Conservation (phyloP, 1,139 yeast genomes). For the Diutina rugosa region DNA sequence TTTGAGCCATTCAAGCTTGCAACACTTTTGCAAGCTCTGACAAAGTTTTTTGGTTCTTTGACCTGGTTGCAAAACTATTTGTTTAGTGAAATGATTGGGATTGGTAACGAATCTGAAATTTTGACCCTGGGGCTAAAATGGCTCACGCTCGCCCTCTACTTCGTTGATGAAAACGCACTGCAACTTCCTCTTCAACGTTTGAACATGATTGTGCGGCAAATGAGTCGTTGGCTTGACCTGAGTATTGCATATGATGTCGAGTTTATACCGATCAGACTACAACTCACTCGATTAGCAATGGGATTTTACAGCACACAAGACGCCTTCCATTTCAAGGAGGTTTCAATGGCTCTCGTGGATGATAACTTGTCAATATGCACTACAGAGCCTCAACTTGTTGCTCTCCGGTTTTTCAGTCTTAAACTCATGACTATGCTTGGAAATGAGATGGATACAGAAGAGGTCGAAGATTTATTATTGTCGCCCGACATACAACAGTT, state of each 20-base stretch:
- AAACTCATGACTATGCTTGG: constrained; percentile 23
- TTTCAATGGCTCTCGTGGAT: constrained; percentile 26
- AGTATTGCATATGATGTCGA: constrained; percentile 42
- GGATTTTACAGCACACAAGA: constrained; percentile 11
- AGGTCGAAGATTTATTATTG: constrained; percentile 24
- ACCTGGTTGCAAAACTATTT: constrained; percentile 46
- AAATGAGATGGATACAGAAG: constrained; percentile 16
- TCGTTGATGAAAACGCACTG: constrained; percentile 23
- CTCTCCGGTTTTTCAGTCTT: constrained; percentile 35
- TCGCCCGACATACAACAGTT: constrained; percentile 12
- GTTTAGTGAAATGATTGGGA: constrained; percentile 56
- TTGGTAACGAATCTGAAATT: constrained; percentile 24
- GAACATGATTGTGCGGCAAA: constrained; percentile 41
- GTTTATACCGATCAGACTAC: constrained; percentile 39
- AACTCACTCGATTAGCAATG: constrained; percentile 34
- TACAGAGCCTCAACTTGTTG: constrained; percentile 22
- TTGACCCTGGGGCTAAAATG: constrained; percentile 28
- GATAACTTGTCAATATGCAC: constrained; percentile 40
- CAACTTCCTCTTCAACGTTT: constrained; percentile 49
- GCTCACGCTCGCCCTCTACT: constrained; percentile 36
- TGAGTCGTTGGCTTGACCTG: constrained; percentile 51
- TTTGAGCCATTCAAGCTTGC: constrained; percentile 22
- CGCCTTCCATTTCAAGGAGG: constrained; percentile 15
- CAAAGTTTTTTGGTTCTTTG: constrained; percentile 20
- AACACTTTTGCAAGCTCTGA: constrained; percentile 19